These are phyloP conservation scores for Entelexis sorbosivorans DNA, from an alignment of 1,139 yeast genomes.

Conservation along the genomic window DNA sequence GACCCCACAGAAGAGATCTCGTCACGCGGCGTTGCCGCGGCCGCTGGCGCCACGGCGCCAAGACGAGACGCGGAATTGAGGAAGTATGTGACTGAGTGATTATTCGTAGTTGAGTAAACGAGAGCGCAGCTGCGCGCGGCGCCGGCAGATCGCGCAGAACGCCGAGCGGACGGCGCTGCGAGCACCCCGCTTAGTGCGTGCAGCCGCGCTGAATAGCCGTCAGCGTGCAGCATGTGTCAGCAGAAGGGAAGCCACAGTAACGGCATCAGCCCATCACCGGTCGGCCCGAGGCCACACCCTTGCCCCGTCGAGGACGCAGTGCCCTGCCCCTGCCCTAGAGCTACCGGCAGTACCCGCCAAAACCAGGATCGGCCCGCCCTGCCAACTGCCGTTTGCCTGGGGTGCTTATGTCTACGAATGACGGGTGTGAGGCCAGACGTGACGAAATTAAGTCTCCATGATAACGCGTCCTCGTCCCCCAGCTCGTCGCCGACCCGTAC, in stretches of 20 bases:
- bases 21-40: too few relatives aligned
- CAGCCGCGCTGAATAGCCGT: background rate
- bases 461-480: background rate
- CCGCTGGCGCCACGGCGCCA: too few relatives aligned
- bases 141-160: too few relatives aligned
- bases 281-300: background rate
- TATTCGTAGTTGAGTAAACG: too few relatives aligned
- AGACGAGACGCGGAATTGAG: too few relatives aligned
- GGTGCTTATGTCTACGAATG: constrained; percentile 5
- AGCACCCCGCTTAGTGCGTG: too few relatives aligned
- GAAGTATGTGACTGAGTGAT: too few relatives aligned
- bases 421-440: constrained; percentile 7
- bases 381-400: background rate
- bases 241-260: background rate
- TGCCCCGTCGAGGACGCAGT: background rate
- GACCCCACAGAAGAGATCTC: too few relatives aligned
- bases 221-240: background rate
- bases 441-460: background rate
- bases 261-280: background rate
- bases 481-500: background rate
- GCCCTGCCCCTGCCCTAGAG: constrained; percentile 2
- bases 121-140: too few relatives aligned
- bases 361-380: background rate
- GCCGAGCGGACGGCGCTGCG: too few relatives aligned
- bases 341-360: background rate